A percentile compares a stretch with the other conserved stretches of the same genome.
Evolutionary conservation across 2,329 filamentous ascomycete genomes (phyloP).

Genomic region (Talaromyces funiculosus): DNA sequence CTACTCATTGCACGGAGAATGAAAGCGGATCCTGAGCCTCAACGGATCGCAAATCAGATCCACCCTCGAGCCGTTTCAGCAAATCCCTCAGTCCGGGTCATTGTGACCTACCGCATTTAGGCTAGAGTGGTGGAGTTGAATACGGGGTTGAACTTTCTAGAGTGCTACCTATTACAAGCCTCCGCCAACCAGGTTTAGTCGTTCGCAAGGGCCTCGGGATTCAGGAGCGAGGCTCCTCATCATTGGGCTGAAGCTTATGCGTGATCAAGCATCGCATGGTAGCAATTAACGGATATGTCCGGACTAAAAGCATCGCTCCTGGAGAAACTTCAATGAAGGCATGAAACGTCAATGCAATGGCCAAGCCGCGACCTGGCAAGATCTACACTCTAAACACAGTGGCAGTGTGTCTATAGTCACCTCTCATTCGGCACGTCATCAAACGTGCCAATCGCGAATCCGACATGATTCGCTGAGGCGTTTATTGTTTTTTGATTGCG

Average conservation of each 20-base stretch:
- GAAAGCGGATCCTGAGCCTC: slow-evolving; percentile 1
- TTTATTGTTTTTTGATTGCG: not conserved
- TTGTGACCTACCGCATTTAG: not conserved
- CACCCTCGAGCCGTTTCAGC: not conserved
- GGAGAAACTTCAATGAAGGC: not conserved
- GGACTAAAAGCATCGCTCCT: not conserved
- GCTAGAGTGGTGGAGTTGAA: not conserved
- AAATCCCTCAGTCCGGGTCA: not conserved
- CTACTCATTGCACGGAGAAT: not conserved
- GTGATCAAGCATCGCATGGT: slow-evolving; percentile 1
- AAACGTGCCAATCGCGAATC: not conserved
- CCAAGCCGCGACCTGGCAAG: not conserved
- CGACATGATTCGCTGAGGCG: not conserved
- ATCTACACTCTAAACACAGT: not conserved
- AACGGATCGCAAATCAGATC: not conserved
- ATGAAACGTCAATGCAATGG: not conserved
- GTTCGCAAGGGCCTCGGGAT: not conserved
- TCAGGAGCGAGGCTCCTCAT: not conserved
- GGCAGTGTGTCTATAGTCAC: not conserved
- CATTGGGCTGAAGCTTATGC: not conserved
- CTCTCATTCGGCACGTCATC: not conserved
- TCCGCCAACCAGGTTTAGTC: not conserved
- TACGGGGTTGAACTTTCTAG: slow-evolving; percentile 4
- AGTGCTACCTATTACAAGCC: not conserved
- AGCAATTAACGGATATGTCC: not conserved